Percentiles rank a stretch among this genome's conserved stretches.
Conservation (phyloP, 1,284 basidiomycete genomes). For the Coniferiporia sulphurascens region DNA sequence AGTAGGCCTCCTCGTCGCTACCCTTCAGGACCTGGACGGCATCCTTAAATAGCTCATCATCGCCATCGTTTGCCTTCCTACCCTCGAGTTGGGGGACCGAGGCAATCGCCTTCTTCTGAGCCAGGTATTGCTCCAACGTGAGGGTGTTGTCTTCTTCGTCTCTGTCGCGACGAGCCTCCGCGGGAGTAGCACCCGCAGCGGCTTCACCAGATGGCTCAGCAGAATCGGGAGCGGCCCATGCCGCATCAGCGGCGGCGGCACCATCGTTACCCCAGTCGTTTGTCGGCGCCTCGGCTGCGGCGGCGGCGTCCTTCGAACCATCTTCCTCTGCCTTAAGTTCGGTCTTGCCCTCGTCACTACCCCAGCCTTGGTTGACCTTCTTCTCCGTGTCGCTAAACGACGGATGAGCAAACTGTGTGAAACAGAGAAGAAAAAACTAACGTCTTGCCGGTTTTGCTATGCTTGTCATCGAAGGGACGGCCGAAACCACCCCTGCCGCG, state of each 20-base stretch:
- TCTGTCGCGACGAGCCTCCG: slow-evolving; percentile 35
- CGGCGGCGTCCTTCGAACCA: slow-evolving; percentile 43
- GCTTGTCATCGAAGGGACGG: slow-evolving; percentile 67
- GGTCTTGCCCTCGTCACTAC: slow-evolving; percentile 76
- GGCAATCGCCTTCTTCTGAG: slow-evolving; percentile 54
- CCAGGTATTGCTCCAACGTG: slow-evolving; percentile 80
- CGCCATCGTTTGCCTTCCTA: slow-evolving; percentile 68
- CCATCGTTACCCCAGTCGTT: slow-evolving; percentile 23
- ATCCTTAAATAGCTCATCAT: slow-evolving; percentile 58
- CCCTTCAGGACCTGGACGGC: slow-evolving; percentile 55
- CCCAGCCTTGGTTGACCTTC: slow-evolving; percentile 90
- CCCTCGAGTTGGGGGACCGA: slow-evolving; percentile 64
- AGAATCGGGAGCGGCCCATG: slow-evolving; percentile 35
- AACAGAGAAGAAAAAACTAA: slow-evolving; percentile 32
- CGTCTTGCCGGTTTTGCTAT: slow-evolving; percentile 80
- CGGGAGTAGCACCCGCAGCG: slow-evolving; percentile 33
- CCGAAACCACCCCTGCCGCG: slow-evolving; percentile 57
- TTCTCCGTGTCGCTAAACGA: slow-evolving; percentile 78
- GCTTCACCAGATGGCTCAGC: slow-evolving; percentile 33
- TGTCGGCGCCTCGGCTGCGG: slow-evolving; percentile 21
- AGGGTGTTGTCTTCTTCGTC: slow-evolving; percentile 91
- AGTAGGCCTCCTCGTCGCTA: slow-evolving; percentile 61
- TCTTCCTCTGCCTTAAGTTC: slow-evolving; percentile 77
- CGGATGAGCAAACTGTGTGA: slow-evolving; percentile 15
- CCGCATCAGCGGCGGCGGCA: slow-evolving; percentile 29